phyloP scores from a whole-genome alignment of 768 basidiomycete genomes.

The Nidularia sp. region DNA sequence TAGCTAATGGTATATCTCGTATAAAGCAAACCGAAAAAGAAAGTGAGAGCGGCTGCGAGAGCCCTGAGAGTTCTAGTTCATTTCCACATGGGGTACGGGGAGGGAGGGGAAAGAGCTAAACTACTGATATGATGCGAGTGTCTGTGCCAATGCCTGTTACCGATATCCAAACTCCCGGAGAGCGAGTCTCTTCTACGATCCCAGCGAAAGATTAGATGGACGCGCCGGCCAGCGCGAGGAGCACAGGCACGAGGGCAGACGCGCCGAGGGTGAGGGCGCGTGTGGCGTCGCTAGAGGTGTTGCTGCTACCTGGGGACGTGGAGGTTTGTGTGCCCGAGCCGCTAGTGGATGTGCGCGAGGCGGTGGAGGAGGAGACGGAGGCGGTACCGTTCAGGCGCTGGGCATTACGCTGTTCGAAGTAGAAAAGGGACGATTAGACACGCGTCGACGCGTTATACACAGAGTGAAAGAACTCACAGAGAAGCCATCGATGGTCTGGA shows the following conservation, averaged over 20 bases:
- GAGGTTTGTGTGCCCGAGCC: background rate
- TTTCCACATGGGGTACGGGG: no score
- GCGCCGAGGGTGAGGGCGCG: constrained; percentile 9
- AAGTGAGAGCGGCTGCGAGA: no score
- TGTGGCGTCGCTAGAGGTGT: background rate
- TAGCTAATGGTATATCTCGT: no score
- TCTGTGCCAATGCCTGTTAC: no score
- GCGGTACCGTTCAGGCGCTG: constrained; percentile 50
- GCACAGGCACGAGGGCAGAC: constrained; percentile 7
- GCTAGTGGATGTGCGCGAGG: background rate
- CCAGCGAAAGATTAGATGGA: no score
- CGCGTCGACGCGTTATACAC: background rate
- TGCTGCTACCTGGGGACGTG: background rate
- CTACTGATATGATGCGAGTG: no score
- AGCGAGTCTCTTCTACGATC: no score
- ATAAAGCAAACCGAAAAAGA: no score
- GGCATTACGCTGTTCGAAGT: constrained; percentile 44
- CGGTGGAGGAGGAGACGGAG: constrained; percentile 10
- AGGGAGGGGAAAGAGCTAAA: no score
- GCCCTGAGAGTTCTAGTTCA: no score
- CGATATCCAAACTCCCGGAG: no score
- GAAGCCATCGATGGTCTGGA: constrained; percentile 40
- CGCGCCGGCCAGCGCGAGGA: background rate
- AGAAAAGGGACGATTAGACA: constrained; percentile 1
- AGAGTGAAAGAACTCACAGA: constrained; percentile 24